Evolutionary conservation across 805 yeast genomes (phyloP).

Genomic region (Yamadazyma akitaensis): DNA sequence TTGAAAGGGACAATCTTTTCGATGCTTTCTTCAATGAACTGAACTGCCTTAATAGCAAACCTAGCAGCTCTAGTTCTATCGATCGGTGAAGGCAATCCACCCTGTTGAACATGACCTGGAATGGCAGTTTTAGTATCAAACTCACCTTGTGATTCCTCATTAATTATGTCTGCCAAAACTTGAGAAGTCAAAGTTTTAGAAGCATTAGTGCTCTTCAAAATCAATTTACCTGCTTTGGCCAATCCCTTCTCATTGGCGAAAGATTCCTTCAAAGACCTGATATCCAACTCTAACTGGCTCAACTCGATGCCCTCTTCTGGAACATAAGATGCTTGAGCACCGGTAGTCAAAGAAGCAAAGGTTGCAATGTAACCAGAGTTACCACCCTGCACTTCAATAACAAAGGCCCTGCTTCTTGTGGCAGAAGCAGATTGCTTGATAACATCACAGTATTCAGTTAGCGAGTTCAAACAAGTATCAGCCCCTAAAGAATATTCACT

Average conservation of each 20-base stretch:
- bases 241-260: constrained; percentile 75
- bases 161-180: constrained; percentile 77
- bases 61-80: constrained; percentile 89
- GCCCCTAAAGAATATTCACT: constrained; percentile 93
- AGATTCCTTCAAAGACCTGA: constrained; percentile 61
- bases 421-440: constrained; percentile 95
- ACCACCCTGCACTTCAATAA: constrained; percentile 98
- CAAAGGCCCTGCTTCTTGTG: constrained; percentile 89
- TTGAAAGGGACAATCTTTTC: constrained; percentile 21
- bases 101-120: constrained; percentile 99
- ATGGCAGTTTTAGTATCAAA: constrained; percentile 93
- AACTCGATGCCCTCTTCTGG: constrained; percentile 82
- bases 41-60: constrained; percentile 84
- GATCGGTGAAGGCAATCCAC: constrained; percentile 91
- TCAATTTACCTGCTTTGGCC: constrained; percentile 78
- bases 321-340: constrained; percentile 86
- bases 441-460: constrained; percentile 91
- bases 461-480: constrained; percentile 90
- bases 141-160: constrained; percentile 68
- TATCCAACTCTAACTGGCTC: constrained; percentile 69
- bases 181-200: constrained; percentile 80
- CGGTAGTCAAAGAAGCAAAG: constrained; percentile 77
- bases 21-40: constrained; percentile 66
- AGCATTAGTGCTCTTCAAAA: constrained; percentile 81
- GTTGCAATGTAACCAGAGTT: constrained; percentile 93